Percentiles rank a stretch among this genome's conserved stretches.
These are phyloP conservation scores for Paramyrothecium sp. DNA, from an alignment of 2,329 filamentous ascomycete species.

Conservation along the genomic window DNA sequence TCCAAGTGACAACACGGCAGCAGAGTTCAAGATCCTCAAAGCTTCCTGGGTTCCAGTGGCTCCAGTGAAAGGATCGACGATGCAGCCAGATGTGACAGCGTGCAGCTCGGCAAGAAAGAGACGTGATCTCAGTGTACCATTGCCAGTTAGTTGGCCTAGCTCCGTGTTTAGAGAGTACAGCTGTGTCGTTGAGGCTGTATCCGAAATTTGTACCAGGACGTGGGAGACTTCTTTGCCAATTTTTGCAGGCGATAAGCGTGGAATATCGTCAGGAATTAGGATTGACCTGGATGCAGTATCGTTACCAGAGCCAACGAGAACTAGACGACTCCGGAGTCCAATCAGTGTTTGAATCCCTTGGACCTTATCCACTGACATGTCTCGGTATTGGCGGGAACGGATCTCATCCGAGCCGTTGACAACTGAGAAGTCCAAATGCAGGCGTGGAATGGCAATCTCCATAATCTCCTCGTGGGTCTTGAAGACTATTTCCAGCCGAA, in stretches of 20 bases:
- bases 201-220: not conserved
- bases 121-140: not conserved
- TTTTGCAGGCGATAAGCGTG: not conserved
- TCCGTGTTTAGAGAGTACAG: not conserved
- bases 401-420: conserved; percentile 22
- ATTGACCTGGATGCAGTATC: conserved; percentile 24
- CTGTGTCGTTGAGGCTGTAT: not conserved
- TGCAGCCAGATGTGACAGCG: not conserved
- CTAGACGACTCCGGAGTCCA: conserved; percentile 48
- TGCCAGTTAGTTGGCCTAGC: not conserved
- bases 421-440: conserved; percentile 46
- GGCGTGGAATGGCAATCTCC: conserved; percentile 33
- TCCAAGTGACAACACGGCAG: not conserved
- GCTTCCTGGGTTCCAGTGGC: not conserved
- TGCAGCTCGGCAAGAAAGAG: not conserved
- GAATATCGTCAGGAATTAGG: conserved; percentile 27
- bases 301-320: conserved; percentile 31
- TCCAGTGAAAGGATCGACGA: not conserved
- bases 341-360: conserved; percentile 47
- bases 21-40: not conserved
- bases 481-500: not conserved
- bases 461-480: not conserved
- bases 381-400: conserved; percentile 47
- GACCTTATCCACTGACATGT: conserved; percentile 44
- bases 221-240: not conserved